Evolutionary conservation across 352 stramenopile genomes (phyloP).

Genomic region (Phytophthora multivora): DNA sequence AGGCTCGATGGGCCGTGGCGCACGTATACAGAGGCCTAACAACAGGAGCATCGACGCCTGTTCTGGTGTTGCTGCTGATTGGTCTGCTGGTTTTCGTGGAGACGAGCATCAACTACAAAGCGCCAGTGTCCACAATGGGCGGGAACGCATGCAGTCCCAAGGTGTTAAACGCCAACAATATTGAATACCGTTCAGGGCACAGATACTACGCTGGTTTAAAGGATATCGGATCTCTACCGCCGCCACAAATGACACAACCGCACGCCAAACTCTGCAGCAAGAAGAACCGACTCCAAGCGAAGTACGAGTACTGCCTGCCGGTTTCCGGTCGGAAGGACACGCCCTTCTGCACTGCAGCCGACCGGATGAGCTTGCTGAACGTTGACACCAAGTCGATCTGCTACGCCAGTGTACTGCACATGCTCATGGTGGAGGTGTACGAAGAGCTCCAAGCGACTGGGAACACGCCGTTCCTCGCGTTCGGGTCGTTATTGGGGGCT

Average conservation of each 20-base stretch:
- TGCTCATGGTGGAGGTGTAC: slow-evolving; percentile 25
- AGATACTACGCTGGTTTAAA: slow-evolving; percentile 5
- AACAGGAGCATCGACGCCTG: background rate
- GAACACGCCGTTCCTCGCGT: slow-evolving; percentile 39
- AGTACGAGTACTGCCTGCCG: slow-evolving; percentile 46
- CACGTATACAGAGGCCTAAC: background rate
- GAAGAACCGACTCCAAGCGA: background rate
- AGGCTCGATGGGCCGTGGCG: background rate
- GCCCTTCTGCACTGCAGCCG: slow-evolving; percentile 39
- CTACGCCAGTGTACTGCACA: slow-evolving; percentile 51
- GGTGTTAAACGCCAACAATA: slow-evolving; percentile 11
- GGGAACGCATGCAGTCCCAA: slow-evolving; percentile 3
- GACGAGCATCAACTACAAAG: slow-evolving; percentile 3
- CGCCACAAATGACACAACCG: slow-evolving; percentile 23
- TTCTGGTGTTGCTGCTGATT: slow-evolving; percentile 6
- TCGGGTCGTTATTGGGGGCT: slow-evolving; percentile 48
- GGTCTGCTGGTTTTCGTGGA: slow-evolving; percentile 7
- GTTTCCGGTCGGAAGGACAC: slow-evolving; percentile 49
- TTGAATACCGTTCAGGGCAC: slow-evolving; percentile 15
- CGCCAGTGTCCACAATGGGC: background rate
- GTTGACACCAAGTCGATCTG: slow-evolving; percentile 33
- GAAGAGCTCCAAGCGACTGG: slow-evolving; percentile 16
- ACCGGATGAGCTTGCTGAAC: slow-evolving; percentile 51
- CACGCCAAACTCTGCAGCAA: slow-evolving; percentile 22
- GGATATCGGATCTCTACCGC: background rate